Conservation (phyloP, 805 yeast genomes). For the Wickerhamiella galacta region DNA sequence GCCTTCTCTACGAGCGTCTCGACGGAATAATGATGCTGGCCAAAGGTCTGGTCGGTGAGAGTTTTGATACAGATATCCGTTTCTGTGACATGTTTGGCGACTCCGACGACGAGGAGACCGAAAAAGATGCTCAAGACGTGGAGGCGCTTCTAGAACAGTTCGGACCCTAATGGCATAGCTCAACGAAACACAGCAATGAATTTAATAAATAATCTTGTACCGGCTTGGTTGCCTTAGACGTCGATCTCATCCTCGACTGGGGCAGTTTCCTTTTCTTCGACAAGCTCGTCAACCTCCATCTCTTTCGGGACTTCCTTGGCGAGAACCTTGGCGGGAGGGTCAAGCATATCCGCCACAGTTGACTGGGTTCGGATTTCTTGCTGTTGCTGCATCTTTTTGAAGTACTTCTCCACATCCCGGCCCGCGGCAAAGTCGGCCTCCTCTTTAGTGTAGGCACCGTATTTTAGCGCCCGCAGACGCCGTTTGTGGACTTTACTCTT, state of each 20-base stretch:
- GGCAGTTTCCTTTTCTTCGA: neutral
- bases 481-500: constrained; percentile 73
- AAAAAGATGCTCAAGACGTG: neutral
- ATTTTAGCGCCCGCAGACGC: constrained; percentile 57
- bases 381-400: constrained; percentile 37
- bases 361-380: constrained; percentile 10
- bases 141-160: neutral
- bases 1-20: constrained; percentile 19
- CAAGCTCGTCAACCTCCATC: constrained; percentile 1
- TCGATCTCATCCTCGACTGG: too few species aligned
- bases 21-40: constrained; percentile 19
- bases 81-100: too few species aligned
- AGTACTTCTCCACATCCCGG: constrained; percentile 47
- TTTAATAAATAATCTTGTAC: too few species aligned
- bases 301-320: constrained; percentile 3
- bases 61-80: constrained; percentile 13
- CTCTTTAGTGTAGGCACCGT: constrained; percentile 68
- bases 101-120: too few species aligned
- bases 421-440: constrained; percentile 92
- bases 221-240: too few species aligned
- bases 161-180: neutral
- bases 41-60: constrained; percentile 23
- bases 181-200: neutral
- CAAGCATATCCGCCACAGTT: constrained; percentile 2
- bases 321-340: constrained; percentile 1